Percentiles rank a stretch among this genome's conserved stretches.
These are phyloP conservation scores for Oemleria cerasiformis DNA, from an alignment of 306 rosid genomes.

Conservation along the genomic window DNA sequence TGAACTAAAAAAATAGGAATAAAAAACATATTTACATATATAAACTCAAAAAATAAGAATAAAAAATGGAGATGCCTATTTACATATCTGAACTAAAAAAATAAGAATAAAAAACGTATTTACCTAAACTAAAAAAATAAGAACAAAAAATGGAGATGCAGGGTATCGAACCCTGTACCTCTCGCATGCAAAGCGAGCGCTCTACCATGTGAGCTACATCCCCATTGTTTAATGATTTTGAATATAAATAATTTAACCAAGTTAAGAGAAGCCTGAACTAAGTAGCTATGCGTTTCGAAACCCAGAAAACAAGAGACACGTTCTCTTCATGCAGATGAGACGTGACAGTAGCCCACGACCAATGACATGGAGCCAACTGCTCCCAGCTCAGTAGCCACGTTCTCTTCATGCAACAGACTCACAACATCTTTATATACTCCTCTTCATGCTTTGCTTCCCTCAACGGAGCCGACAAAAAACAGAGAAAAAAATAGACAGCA, in stretches of 20 bases:
- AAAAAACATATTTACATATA: too few relatives aligned
- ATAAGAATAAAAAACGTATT: too few relatives aligned
- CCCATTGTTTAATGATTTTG: accelerated
- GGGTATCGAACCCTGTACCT: slow-evolving; percentile 38
- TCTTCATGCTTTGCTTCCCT: not conserved
- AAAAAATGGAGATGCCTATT: not conserved
- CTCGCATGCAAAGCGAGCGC: slow-evolving; percentile 42
- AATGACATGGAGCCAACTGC: slow-evolving; percentile 23
- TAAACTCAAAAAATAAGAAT: too few relatives aligned
- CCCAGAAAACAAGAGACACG: not conserved
- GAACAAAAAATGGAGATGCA: slow-evolving; percentile 16
- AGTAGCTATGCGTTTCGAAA: not conserved
- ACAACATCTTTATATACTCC: slow-evolving; percentile 18
- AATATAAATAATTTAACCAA: not conserved
- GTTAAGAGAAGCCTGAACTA: too few relatives aligned
- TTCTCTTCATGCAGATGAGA: not conserved
- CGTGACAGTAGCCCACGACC: slow-evolving; percentile 5
- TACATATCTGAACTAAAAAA: too few relatives aligned
- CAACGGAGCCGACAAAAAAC: not conserved
- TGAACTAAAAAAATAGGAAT: too few relatives aligned
- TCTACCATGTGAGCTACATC: slow-evolving; percentile 41
- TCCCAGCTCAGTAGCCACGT: slow-evolving; percentile 46
- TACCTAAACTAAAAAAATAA: too few relatives aligned
- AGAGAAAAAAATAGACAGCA: not conserved
- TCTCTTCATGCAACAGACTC: slow-evolving; percentile 57